phyloP scores from a whole-genome alignment of 345 rosid genomes.

The Eucalyptus caleyi region DNA sequence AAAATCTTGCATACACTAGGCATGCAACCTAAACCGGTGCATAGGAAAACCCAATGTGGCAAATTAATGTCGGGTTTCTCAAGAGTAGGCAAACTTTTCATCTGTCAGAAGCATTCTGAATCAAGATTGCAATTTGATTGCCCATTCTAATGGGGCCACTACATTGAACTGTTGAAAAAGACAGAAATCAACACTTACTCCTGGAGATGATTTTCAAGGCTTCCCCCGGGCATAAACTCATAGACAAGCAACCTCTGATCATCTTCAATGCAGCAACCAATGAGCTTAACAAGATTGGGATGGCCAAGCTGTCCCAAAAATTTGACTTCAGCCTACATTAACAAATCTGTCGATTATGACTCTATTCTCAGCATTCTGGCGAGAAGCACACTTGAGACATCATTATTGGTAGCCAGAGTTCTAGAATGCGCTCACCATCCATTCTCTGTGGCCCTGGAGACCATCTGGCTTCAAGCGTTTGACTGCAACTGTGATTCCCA shows the following conservation, averaged over 20 bases:
- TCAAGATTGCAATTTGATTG: neutral
- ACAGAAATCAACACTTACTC: slow-evolving; percentile 30
- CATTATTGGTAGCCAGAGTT: neutral
- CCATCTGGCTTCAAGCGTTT: slow-evolving; percentile 85
- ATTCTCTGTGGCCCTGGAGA: slow-evolving; percentile 83
- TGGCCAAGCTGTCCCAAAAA: slow-evolving; percentile 91
- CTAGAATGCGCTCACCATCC: slow-evolving; percentile 53
- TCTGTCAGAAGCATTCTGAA: neutral
- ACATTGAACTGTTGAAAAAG: neutral
- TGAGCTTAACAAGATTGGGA: slow-evolving; percentile 79
- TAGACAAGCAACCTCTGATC: slow-evolving; percentile 92
- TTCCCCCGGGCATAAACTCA: slow-evolving; percentile 94
- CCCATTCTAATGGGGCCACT: neutral
- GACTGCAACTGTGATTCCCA: slow-evolving; percentile 69
- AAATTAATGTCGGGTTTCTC: neutral
- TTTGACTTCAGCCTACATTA: slow-evolving; percentile 83
- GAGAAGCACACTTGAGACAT: neutral
- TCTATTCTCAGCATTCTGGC: neutral
- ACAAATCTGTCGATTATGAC: neutral
- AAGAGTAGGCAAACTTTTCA: neutral
- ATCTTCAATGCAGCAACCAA: slow-evolving; percentile 86
- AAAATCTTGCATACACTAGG: neutral
- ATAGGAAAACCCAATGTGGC: neutral
- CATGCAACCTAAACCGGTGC: neutral
- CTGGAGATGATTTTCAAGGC: slow-evolving; percentile 93